phyloP scores from a whole-genome alignment of 2,329 filamentous ascomycete genomes.

The Beauveria varroae region DNA sequence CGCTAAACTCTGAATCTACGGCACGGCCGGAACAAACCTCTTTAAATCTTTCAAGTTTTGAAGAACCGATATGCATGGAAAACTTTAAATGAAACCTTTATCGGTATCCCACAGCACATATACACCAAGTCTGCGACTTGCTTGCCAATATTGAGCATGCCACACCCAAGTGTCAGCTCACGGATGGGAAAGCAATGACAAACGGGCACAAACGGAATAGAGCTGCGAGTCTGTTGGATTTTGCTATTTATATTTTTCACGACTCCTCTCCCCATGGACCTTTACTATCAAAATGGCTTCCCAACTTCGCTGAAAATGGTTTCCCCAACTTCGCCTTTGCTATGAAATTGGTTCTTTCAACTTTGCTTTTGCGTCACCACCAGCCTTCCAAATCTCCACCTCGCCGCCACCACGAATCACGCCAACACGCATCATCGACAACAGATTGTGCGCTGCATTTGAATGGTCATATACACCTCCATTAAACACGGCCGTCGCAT shows the following conservation, averaged over 20 bases:
- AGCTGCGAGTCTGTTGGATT: not conserved
- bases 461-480: slow-evolving; percentile 76
- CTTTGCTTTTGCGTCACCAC: not conserved
- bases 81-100: not conserved
- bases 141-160: no score
- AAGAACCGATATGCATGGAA: no score
- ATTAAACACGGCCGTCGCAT: slow-evolving; percentile 77
- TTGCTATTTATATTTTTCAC: not conserved
- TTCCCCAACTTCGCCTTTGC: not conserved
- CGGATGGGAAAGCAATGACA: not conserved
- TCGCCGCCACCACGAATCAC: slow-evolving; percentile 73
- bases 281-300: no score
- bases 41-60: not conserved
- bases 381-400: slow-evolving; percentile 72
- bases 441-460: slow-evolving; percentile 73
- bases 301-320: not conserved
- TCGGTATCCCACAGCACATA: not conserved
- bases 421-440: slow-evolving; percentile 73
- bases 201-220: not conserved
- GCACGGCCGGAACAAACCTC: not conserved
- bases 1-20: not conserved
- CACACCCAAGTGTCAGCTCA: no score
- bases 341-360: not conserved
- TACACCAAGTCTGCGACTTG: not conserved
- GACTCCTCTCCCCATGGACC: no score